Conservation (phyloP, 2,329 filamentous ascomycete genomes). For the Geosmithia morbida region DNA sequence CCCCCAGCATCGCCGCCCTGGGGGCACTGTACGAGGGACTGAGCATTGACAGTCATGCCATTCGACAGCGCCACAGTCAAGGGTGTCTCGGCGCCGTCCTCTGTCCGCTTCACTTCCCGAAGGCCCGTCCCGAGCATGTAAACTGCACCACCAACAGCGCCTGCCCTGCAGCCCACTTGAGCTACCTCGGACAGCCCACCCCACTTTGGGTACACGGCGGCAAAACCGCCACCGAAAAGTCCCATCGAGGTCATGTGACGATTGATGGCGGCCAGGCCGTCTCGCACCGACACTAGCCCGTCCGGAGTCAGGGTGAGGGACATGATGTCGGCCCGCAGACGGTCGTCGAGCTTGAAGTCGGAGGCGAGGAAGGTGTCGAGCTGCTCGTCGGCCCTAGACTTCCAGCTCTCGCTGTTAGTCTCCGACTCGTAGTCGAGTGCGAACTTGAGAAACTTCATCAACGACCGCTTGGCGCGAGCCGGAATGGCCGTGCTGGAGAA, state of each 20-base stretch:
- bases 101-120: slow-evolving; percentile 15
- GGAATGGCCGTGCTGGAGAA: slow-evolving; percentile 67
- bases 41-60: slow-evolving; percentile 40
- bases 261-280: slow-evolving; percentile 59
- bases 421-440: slow-evolving; percentile 57
- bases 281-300: slow-evolving; percentile 42
- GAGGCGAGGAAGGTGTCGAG: slow-evolving; percentile 45
- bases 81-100: slow-evolving; percentile 8
- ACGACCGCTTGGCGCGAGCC: slow-evolving; percentile 63
- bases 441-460: slow-evolving; percentile 93
- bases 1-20: slow-evolving; percentile 9
- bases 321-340: slow-evolving; percentile 46
- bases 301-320: slow-evolving; percentile 64
- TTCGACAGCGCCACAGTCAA: slow-evolving; percentile 39
- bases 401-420: slow-evolving; percentile 41
- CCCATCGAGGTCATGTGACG: slow-evolving; percentile 79
- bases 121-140: slow-evolving; percentile 74
- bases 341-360: slow-evolving; percentile 53
- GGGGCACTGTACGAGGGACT: slow-evolving; percentile 31
- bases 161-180: slow-evolving; percentile 81
- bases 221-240: slow-evolving; percentile 76
- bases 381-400: slow-evolving; percentile 34
- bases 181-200: slow-evolving; percentile 78
- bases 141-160: slow-evolving; percentile 78
- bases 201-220: slow-evolving; percentile 84